phyloP scores from a whole-genome alignment of 192 early-diverging fungal genomes.

The Umbelopsis isabellina region DNA sequence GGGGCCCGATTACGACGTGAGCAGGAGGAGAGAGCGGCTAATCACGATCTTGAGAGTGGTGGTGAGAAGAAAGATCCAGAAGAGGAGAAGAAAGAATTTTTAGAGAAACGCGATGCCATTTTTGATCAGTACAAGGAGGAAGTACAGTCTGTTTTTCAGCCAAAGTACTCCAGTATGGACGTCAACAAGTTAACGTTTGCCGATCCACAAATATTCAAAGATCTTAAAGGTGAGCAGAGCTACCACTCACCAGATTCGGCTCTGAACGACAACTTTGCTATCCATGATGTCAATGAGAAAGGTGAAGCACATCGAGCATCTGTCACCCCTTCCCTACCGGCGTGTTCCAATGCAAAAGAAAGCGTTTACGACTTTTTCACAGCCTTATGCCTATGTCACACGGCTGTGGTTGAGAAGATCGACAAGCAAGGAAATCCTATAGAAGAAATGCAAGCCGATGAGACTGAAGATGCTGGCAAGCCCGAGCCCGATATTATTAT shows the following conservation, averaged over 20 bases:
- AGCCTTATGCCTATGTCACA: slow-evolving; percentile 91
- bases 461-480: slow-evolving; percentile 30
- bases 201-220: slow-evolving; percentile 75
- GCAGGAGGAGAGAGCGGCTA: slow-evolving; percentile 46
- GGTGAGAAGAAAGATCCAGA: slow-evolving; percentile 35
- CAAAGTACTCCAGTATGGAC: slow-evolving; percentile 65
- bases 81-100: slow-evolving; percentile 23
- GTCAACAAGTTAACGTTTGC: slow-evolving; percentile 77
- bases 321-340: background rate
- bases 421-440: slow-evolving; percentile 54
- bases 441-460: slow-evolving; percentile 30
- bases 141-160: slow-evolving; percentile 69
- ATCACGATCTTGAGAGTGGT: slow-evolving; percentile 31
- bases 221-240: slow-evolving; percentile 58
- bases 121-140: slow-evolving; percentile 57
- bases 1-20: slow-evolving; percentile 50
- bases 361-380: slow-evolving; percentile 82
- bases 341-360: slow-evolving; percentile 21
- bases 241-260: background rate
- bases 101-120: slow-evolving; percentile 43
- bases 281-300: slow-evolving; percentile 11
- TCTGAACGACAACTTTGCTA: background rate
- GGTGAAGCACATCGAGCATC: background rate
- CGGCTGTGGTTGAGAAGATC: slow-evolving; percentile 81
- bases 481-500: slow-evolving; percentile 11